phyloP scores from a whole-genome alignment of 2,329 filamentous ascomycete genomes.

The Penicillium sp. region DNA sequence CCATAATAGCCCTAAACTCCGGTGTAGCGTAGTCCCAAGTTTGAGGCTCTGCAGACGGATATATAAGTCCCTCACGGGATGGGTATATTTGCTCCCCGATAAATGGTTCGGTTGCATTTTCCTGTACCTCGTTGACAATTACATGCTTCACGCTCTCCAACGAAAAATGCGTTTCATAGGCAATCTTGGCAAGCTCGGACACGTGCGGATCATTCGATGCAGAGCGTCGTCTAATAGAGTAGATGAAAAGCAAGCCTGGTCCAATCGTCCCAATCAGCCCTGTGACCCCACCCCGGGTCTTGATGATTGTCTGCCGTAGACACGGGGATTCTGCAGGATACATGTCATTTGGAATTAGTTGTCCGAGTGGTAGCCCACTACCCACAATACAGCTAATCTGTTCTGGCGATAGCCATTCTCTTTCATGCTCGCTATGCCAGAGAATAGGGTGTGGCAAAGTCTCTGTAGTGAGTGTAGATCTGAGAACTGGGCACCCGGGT shows the following conservation, averaged over 20 bases:
- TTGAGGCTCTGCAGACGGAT: not conserved
- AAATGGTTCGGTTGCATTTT: not conserved
- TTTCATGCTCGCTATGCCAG: not conserved
- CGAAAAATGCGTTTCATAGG: not conserved
- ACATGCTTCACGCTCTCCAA: not conserved
- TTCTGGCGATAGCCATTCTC: not conserved
- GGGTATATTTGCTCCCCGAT: not conserved
- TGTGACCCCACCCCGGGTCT: not conserved
- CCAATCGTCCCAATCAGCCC: not conserved
- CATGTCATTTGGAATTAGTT: not conserved
- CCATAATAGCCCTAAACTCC: not conserved
- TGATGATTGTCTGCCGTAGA: not conserved
- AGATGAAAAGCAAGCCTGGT: not conserved
- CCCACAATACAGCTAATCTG: not conserved
- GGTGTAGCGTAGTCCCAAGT: not conserved
- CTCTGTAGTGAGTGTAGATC: not conserved
- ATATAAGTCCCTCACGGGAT: not conserved
- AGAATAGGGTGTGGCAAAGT: not conserved
- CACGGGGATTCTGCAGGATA: not conserved
- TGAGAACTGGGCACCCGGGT: not conserved
- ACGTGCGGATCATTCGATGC: not conserved
- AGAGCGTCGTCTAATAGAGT: not conserved
- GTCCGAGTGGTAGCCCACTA: not conserved
- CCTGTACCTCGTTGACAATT: not conserved
- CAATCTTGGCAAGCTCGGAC: not conserved